phyloP scores from a whole-genome alignment of 2,329 filamentous ascomycete species.

The Trichoderma simmonsii region DNA sequence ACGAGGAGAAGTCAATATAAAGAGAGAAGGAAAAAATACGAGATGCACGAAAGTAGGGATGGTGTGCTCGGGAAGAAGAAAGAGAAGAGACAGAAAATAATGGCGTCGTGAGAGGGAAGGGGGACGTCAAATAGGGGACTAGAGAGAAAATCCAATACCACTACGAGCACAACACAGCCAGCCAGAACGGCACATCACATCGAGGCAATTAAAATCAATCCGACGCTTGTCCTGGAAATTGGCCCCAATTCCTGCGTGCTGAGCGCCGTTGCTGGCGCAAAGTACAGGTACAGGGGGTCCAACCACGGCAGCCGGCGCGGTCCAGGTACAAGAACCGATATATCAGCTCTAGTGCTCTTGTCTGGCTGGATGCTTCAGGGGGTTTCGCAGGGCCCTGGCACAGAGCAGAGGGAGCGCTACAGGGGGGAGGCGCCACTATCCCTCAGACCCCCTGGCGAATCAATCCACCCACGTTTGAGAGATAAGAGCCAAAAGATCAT shows the following conservation, averaged over 20 bases:
- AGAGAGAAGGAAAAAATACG: background rate
- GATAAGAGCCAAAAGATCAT: constrained; percentile 19
- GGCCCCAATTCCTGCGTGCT: constrained; percentile 21
- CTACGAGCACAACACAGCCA: background rate
- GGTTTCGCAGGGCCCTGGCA: background rate
- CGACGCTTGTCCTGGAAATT: constrained; percentile 27
- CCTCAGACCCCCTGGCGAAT: constrained; percentile 29
- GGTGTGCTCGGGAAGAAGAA: constrained; percentile 6
- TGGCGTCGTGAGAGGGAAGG: constrained; percentile 20
- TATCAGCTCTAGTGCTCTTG: background rate
- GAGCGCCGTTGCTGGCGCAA: background rate
- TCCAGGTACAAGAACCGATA: background rate
- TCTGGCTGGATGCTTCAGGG: background rate
- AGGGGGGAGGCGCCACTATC: constrained; percentile 6
- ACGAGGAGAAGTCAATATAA: background rate
- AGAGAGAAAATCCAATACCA: constrained; percentile 13
- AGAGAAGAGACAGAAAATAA: constrained; percentile 10
- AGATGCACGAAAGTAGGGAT: background rate
- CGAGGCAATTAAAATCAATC: constrained; percentile 33
- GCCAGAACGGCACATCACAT: background rate
- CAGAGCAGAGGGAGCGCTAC: background rate
- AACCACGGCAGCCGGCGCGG: background rate
- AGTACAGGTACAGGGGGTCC: background rate
- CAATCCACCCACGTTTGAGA: constrained; percentile 34
- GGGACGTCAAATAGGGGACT: constrained; percentile 20